Evolutionary conservation across 2,329 filamentous ascomycete species (phyloP).

Genomic region (Colletotrichum paranaense): DNA sequence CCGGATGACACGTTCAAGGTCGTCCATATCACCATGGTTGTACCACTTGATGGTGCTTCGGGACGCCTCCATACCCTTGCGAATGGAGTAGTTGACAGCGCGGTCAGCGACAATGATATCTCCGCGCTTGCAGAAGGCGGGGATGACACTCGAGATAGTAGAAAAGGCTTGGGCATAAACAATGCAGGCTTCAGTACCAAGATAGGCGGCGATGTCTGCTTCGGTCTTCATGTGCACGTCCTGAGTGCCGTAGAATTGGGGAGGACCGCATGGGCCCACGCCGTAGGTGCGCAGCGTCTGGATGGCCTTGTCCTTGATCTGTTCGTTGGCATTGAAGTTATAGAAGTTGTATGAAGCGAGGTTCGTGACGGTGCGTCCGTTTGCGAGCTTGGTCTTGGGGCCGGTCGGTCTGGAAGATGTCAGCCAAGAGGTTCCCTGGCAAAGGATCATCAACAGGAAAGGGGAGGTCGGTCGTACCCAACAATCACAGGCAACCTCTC

Average conservation of each 20-base stretch:
- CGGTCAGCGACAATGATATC: slow-evolving; percentile 97
- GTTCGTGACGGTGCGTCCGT: slow-evolving; percentile 91
- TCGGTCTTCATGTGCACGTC: slow-evolving; percentile 99
- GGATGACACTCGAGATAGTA: slow-evolving; percentile 96
- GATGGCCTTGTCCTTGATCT: slow-evolving; percentile 94
- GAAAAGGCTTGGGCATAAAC: slow-evolving; percentile 97
- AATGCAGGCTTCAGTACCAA: slow-evolving; percentile 90
- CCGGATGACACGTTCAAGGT: slow-evolving; percentile 86
- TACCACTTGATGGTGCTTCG: slow-evolving; percentile 94
- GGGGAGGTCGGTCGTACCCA: slow-evolving; percentile 68
- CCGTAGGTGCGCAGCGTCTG: slow-evolving; percentile 94
- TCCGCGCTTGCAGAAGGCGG: slow-evolving; percentile 95
- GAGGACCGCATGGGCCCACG: slow-evolving; percentile 95
- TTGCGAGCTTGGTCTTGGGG: slow-evolving; percentile 88
- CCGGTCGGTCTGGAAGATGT: slow-evolving; percentile 76
- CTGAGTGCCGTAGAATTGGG: slow-evolving; percentile 97
- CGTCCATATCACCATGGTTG: slow-evolving; percentile 95
- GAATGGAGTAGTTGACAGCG: slow-evolving; percentile 91
- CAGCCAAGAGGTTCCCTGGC: not conserved
- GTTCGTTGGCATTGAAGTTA: slow-evolving; percentile 94
- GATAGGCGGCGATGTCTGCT: slow-evolving; percentile 88
- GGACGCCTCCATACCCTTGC: slow-evolving; percentile 93
- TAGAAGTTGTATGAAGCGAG: slow-evolving; percentile 97
- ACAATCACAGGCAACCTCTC: slow-evolving; percentile 90
- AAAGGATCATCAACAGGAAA: not conserved